phyloP scores from a whole-genome alignment of 768 basidiomycete genomes.

The Agaricus sinodeliciosus region DNA sequence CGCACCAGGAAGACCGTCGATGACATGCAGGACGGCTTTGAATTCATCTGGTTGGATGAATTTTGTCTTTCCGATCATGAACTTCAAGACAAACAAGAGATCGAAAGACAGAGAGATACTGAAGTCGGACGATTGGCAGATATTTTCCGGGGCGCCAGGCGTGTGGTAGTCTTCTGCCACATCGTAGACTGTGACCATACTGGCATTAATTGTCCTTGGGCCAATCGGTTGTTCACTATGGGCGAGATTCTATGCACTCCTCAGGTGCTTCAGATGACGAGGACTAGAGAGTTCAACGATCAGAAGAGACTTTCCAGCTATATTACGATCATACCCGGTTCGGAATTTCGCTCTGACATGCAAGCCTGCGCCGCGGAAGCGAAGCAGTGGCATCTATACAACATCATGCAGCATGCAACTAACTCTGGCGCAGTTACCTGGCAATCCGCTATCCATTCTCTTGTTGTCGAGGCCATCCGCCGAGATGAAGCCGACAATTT shows the following conservation, averaged over 20 bases:
- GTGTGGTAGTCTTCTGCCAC: constrained; percentile 8
- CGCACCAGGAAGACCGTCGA: background rate
- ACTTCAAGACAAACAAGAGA: background rate
- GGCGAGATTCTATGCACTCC: constrained; percentile 6
- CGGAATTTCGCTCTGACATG: constrained; percentile 3
- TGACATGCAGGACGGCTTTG: background rate
- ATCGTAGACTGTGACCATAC: constrained; percentile 1
- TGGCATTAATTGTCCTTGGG: constrained; percentile 3
- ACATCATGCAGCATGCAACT: constrained; percentile 16
- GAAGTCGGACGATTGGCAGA: constrained; percentile 6
- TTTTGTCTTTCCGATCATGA: constrained; percentile 4
- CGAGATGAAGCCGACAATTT: constrained; percentile 14
- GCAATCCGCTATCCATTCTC: constrained; percentile 18
- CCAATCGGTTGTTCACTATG: constrained; percentile 6
- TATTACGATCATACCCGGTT: background rate
- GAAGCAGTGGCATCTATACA: constrained; percentile 15
- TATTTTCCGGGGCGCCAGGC: constrained; percentile 6
- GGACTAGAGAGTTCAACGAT: background rate
- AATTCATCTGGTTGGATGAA: constrained; percentile 9
- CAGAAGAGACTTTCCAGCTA: background rate
- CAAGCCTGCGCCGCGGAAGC: constrained; percentile 8
- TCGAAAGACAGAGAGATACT: background rate
- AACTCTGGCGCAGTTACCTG: constrained; percentile 15
- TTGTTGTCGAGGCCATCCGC: constrained; percentile 18
- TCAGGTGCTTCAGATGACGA: constrained; percentile 3